Base-by-base conservation (phyloP, 2,329 filamentous ascomycete genomes). In the Xylaria sp. region DNA sequence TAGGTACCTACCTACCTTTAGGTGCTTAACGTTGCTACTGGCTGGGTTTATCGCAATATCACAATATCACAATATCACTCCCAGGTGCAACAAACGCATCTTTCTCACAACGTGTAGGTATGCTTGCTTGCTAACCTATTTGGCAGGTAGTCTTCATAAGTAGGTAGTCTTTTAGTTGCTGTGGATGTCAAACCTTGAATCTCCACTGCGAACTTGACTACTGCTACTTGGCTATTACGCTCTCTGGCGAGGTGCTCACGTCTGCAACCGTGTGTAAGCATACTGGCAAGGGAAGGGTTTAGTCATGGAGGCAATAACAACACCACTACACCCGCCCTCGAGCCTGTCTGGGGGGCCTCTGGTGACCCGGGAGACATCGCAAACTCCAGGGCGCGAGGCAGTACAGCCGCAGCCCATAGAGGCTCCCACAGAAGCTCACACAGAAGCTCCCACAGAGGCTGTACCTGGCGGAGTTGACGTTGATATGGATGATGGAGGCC, bases 231-330 rank as follows among this genome's bases (percentile, higher is more conserved):
- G 9, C 29, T 9, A 27, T 42, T 49, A 25, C 25, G 22, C 47
- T 25, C 13, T 36, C 49, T 27, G 2, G 11, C 38, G 31, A 49
- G 25, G 42, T 36, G 45, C 31, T 13, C 27, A n/a, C 44, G n/a
- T 22, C 42, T 13, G 13, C 42, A 44, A 33, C 27, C 42, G 29
- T 50, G 15, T 44, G 31, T 31, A 45, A 39, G 27, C 36, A 25
- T 44, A 36, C 36, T 42, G 31, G 50, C 49, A 49, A 44, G 17
- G 10, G 29, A 49, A n/a, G 7, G 15, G 11, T 15, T 49, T 10
- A 15, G 42, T 11, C 11, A 69, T 67, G 67, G 61, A 62, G 49
- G 50, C 29, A 7, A 10, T 22, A 20, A 13, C 54, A 22, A 39
- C 36, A 4, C 17, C 64, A 22, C 25, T 44, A 10, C 27, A 38